Evolutionary conservation across 2,329 filamentous ascomycete genomes (phyloP), one percentile per base, ranked within the genome.

Genomic region (Clathrospora elynae): DNA sequence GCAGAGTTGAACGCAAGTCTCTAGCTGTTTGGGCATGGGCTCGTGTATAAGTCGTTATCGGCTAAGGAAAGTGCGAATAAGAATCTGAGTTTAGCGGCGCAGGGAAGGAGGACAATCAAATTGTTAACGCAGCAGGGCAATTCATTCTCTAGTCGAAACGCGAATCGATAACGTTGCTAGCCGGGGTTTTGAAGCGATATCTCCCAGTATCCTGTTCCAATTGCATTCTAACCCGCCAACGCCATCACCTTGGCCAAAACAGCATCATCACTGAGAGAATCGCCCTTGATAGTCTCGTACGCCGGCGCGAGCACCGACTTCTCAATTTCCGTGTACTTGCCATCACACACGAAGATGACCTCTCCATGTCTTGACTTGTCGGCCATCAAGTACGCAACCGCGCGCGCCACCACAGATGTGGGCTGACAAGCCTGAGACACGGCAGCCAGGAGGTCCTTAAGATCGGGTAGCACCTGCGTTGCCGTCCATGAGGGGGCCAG

Each of bases 401-500:
- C 73, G 2, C 68, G 71, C 2, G 79, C 80, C 1, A 82, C 79
- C 1, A 63, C 71, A 1, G 70, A 67, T 0, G 78, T 62, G 0
- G 69, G 49, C 61, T 83, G 80, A 35, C 51, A 53, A n/a, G 43
- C 32, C 12, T 50, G 34, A 9, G 51, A 41, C 0, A 74, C 53
- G 10, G 70, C 63, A 24, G 74, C 65, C 0, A 72, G 70, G 5
- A 74, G 61, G 7, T 52, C 52, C n/a, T 67, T 64, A 48, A 78
- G 63, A 12, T 75, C 51, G 0, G 77, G 73, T 2, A 81, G 60
- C 1, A 82, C 70, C 9, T 67, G 72, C 11, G 77, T 79, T 3
- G 71, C 64, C 0, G 81, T 82, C 79, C 79, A 83, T 19, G 71
- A 75, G 1, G 81, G 79, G 1, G 77, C 74, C 13, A 84, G 65